These are phyloP conservation scores for Alloascoidea africana DNA, from an alignment of 805 yeast genomes.

Conservation along the genomic window DNA sequence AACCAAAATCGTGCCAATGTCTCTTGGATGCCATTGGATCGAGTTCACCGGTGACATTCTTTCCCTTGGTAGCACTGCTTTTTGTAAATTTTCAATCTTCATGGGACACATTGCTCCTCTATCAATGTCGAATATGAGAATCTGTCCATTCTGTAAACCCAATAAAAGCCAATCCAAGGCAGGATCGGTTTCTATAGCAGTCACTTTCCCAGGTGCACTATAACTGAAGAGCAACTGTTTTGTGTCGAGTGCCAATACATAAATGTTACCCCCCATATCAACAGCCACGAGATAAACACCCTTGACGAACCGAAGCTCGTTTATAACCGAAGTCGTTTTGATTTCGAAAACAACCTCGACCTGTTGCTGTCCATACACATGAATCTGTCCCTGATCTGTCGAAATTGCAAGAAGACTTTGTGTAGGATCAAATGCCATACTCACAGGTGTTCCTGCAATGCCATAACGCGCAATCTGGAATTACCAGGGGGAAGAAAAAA, in stretches of 20 bases:
- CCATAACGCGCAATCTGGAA: constrained; percentile 31
- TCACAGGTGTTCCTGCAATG: constrained; percentile 44
- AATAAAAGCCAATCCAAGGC: constrained; percentile 74
- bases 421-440: constrained; percentile 72
- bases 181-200: constrained; percentile 68
- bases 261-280: constrained; percentile 42
- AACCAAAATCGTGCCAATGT: constrained; percentile 62
- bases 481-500: neutral
- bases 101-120: constrained; percentile 52
- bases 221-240: constrained; percentile 45
- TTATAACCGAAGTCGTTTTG: constrained; percentile 31
- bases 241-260: constrained; percentile 55
- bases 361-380: constrained; percentile 72
- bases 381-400: constrained; percentile 53
- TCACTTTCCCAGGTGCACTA: constrained; percentile 49
- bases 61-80: constrained; percentile 39
- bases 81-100: constrained; percentile 59
- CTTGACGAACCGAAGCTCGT: constrained; percentile 49
- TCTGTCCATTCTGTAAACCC: constrained; percentile 66
- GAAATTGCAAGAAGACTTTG: constrained; percentile 78
- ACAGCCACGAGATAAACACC: constrained; percentile 71
- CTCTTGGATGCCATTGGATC: constrained; percentile 78
- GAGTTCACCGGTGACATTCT: constrained; percentile 49
- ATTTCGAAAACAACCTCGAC: constrained; percentile 55
- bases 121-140: constrained; percentile 69